phyloP scores from a whole-genome alignment of 2,329 filamentous ascomycete species.

The Alternaria infectoria region DNA sequence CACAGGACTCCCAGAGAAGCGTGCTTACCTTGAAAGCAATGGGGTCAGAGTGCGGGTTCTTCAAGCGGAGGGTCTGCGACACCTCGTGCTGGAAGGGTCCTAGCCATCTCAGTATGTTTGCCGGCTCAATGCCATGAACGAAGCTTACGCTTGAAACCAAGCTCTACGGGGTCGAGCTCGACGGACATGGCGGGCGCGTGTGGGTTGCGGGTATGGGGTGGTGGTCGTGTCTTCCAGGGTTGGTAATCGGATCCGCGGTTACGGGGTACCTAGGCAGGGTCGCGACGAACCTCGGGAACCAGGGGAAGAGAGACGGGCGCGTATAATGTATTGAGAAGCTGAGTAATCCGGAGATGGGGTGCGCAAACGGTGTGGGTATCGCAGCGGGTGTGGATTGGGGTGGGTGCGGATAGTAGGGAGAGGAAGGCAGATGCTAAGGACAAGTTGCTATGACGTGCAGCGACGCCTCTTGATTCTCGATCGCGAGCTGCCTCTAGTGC shows the following conservation, averaged over 20 bases:
- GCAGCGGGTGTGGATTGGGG: slow-evolving; percentile 1
- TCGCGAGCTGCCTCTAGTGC: slow-evolving; percentile 7
- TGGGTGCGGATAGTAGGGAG: slow-evolving; percentile 15
- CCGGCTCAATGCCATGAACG: not conserved
- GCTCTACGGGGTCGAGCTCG: slow-evolving; percentile 88
- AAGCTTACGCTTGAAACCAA: slow-evolving; percentile 86
- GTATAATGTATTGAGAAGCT: not conserved
- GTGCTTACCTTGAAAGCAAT: slow-evolving; percentile 68
- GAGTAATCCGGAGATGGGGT: not conserved
- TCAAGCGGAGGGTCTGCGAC: slow-evolving; percentile 65
- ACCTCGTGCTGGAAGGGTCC: slow-evolving; percentile 70
- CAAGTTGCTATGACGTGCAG: slow-evolving; percentile 25
- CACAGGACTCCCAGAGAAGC: not conserved
- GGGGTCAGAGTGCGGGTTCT: slow-evolving; percentile 63
- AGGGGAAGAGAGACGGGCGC: slow-evolving; percentile 9
- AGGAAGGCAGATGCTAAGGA: slow-evolving; percentile 9
- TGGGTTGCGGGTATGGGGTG: slow-evolving; percentile 15
- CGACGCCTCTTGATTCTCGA: slow-evolving; percentile 20
- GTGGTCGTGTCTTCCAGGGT: slow-evolving; percentile 19
- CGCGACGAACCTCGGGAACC: slow-evolving; percentile 16
- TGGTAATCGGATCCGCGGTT: slow-evolving; percentile 38
- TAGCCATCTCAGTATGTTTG: slow-evolving; percentile 41
- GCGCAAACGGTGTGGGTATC: slow-evolving; percentile 6
- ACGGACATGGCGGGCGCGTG: slow-evolving; percentile 76
- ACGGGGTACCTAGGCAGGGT: slow-evolving; percentile 13